Conservation (phyloP, 2,329 filamentous ascomycete species). For the Ascochyta koolunga region DNA sequence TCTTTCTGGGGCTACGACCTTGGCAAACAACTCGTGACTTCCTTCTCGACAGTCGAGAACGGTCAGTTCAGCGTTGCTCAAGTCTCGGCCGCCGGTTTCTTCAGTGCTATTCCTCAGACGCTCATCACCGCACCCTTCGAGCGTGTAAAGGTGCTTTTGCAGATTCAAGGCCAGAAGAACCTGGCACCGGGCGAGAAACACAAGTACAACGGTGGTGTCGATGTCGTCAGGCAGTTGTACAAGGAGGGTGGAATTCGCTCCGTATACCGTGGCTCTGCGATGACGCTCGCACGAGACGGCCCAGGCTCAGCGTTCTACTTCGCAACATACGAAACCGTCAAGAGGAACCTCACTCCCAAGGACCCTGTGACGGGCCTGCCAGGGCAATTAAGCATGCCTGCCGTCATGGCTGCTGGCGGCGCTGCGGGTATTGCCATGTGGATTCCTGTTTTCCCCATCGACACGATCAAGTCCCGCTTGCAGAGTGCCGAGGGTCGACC, state of each 20-base stretch:
- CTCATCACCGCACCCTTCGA: constrained; percentile 98
- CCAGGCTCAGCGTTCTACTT: constrained; percentile 96
- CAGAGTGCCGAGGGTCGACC: constrained; percentile 89
- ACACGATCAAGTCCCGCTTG: constrained; percentile 92
- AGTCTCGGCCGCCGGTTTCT: constrained; percentile 86
- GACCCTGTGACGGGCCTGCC: constrained; percentile 73
- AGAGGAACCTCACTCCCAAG: constrained; percentile 82
- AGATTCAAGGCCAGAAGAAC: constrained; percentile 91
- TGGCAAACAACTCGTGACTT: constrained; percentile 84
- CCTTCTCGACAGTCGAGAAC: constrained; percentile 69
- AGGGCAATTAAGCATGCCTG: constrained; percentile 79
- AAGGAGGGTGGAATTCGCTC: constrained; percentile 85
- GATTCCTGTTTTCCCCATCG: constrained; percentile 97
- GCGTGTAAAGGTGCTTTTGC: constrained; percentile 96
- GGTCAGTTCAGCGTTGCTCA: constrained; percentile 81
- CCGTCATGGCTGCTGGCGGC: constrained; percentile 85
- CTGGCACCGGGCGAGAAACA: constrained; percentile 89
- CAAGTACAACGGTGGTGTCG: constrained; percentile 82
- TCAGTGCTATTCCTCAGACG: constrained; percentile 97
- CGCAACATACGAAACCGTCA: constrained; percentile 95
- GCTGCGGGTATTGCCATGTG: constrained; percentile 97
- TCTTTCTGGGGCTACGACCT: constrained; percentile 89
- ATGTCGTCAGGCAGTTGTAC: constrained; percentile 94
- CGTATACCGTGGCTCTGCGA: constrained; percentile 88
- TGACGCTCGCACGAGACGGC: constrained; percentile 91